A percentile compares a stretch with the other conserved stretches of the same genome.
Evolutionary conservation across 768 basidiomycete genomes (phyloP).

Genomic region (Lactarius sp.): DNA sequence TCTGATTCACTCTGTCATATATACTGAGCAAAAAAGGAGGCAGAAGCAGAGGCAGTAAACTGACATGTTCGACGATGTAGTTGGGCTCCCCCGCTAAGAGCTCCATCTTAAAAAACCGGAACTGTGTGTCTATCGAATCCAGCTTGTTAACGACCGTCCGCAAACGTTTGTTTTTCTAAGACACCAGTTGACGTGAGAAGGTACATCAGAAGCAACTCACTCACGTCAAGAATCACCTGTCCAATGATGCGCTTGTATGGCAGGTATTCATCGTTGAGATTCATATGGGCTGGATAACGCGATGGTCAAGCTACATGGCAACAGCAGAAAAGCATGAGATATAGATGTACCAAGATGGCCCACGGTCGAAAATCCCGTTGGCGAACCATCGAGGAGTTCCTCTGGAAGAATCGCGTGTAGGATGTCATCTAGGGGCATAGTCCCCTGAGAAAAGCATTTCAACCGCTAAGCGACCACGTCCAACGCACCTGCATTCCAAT

Average conservation of each 20-base stretch:
- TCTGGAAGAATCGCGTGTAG: constrained; percentile 78
- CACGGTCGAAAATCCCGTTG: constrained; percentile 79
- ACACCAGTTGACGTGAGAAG: background rate
- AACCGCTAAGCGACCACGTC: background rate
- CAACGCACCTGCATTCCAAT: constrained; percentile 78
- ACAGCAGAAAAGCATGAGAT: constrained; percentile 6
- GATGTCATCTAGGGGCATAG: constrained; percentile 63
- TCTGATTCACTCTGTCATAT: constrained; percentile 66
- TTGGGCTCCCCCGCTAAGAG: constrained; percentile 87
- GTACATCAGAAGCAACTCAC: constrained; percentile 29
- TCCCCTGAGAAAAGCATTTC: background rate
- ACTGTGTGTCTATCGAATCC: constrained; percentile 76
- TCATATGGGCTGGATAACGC: constrained; percentile 71
- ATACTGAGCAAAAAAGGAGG: background rate
- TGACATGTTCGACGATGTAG: constrained; percentile 81
- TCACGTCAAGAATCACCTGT: constrained; percentile 84
- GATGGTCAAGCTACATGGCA: background rate
- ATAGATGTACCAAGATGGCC: constrained; percentile 76
- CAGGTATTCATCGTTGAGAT: constrained; percentile 84
- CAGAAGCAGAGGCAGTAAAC: constrained; percentile 28
- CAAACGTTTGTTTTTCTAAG: constrained; percentile 79
- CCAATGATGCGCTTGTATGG: constrained; percentile 91
- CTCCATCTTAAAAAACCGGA: constrained; percentile 96
- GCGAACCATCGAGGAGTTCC: constrained; percentile 69
- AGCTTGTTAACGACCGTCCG: constrained; percentile 95